Evolutionary conservation across 169 alveolate species (phyloP).

Genomic region (Eimeria zaria): DNA sequence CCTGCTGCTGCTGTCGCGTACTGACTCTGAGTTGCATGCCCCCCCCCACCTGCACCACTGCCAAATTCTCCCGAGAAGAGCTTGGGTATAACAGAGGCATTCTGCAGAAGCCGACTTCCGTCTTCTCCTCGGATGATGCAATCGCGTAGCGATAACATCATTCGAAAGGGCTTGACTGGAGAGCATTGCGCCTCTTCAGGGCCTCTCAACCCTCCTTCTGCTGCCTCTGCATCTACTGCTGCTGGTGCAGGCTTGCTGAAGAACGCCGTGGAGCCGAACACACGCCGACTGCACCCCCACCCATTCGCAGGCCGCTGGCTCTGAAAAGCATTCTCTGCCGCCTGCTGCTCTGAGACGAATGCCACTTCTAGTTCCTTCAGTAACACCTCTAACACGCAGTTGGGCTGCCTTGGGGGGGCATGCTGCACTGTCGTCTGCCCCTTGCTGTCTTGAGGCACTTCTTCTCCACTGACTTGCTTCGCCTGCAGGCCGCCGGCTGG

Average conservation of each 20-base stretch:
- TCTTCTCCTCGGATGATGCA: conserved; percentile 63
- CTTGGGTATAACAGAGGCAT: conserved; percentile 42
- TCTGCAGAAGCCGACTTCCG: conserved; percentile 37
- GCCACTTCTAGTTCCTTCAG: conserved; percentile 29
- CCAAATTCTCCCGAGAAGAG: conserved; percentile 36
- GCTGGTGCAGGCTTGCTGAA: background rate
- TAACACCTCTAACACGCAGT: conserved; percentile 49
- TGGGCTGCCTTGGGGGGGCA: background rate
- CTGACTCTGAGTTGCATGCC: background rate
- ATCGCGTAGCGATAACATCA: background rate
- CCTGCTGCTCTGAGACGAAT: conserved; percentile 23
- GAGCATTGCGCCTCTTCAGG: background rate
- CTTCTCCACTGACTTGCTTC: background rate
- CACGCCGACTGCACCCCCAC: conserved; percentile 5
- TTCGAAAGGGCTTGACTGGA: conserved; percentile 24
- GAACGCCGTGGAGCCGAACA: conserved; percentile 2
- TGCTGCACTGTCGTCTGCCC: background rate
- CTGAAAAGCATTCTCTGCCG: background rate
- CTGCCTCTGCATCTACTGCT: background rate
- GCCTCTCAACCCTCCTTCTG: background rate
- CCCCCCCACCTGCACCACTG: conserved; percentile 11
- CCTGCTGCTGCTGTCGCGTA: conserved; percentile 40
- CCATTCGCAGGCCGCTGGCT: conserved; percentile 11
- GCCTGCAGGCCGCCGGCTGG: background rate
- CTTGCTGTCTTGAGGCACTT: background rate